A percentile compares a stretch with the other conserved stretches of the same genome.
phyloP scores from a whole-genome alignment of 805 yeast species.

The Jamesozyma spencerorum region DNA sequence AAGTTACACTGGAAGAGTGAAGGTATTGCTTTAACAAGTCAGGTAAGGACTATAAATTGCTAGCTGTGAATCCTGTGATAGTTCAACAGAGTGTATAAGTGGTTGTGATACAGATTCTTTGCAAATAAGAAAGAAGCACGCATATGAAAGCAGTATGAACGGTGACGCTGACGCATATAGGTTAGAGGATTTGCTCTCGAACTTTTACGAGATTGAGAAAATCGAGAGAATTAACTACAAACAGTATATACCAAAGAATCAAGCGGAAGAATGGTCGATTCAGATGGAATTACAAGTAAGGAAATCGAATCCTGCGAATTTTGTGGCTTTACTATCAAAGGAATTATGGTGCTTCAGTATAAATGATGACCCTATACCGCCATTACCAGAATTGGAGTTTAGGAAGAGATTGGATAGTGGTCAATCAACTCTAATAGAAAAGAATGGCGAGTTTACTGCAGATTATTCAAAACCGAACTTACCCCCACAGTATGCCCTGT shows the following conservation, averaged over 20 bases:
- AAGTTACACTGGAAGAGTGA: no score
- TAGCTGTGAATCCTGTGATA: no score
- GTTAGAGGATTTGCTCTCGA: constrained; percentile 24
- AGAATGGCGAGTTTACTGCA: constrained; percentile 27
- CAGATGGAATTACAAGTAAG: constrained; percentile 35
- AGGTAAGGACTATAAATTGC: no score
- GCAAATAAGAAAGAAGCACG: no score
- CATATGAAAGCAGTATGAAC: no score
- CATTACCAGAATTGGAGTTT: constrained; percentile 14
- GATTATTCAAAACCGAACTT: constrained; percentile 31
- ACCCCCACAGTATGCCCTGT: constrained; percentile 37
- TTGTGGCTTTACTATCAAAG: constrained; percentile 33
- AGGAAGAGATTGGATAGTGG: constrained; percentile 4
- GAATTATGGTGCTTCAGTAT: constrained; percentile 38
- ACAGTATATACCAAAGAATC: constrained; percentile 26
- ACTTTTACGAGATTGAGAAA: constrained; percentile 23
- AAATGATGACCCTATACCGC: constrained; percentile 33
- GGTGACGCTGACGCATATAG: constrained; percentile 9
- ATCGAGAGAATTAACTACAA: constrained; percentile 27
- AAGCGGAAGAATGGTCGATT: constrained; percentile 35
- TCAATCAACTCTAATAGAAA: constrained; percentile 15
- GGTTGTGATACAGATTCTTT: no score
- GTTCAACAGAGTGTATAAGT: no score
- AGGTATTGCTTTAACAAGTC: no score
- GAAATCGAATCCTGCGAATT: constrained; percentile 27